These are phyloP conservation scores for Avena insularis DNA, from an alignment of 176 grass and related monocot species.

Conservation along the genomic window DNA sequence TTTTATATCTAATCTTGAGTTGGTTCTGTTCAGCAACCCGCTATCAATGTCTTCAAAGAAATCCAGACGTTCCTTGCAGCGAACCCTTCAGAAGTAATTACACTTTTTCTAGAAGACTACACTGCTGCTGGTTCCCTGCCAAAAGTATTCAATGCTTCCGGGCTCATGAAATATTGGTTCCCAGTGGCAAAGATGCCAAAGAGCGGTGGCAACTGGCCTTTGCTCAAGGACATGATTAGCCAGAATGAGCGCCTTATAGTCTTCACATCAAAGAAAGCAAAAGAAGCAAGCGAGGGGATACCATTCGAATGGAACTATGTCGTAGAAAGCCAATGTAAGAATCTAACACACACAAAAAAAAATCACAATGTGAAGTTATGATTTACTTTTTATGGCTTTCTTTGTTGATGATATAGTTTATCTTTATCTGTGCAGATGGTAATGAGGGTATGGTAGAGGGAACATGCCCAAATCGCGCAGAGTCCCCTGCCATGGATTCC, in stretches of 20 bases:
- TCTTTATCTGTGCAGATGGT: conserved; percentile 62
- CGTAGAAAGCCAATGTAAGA: conserved; percentile 87
- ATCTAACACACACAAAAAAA: not conserved
- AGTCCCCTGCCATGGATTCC: conserved; percentile 76
- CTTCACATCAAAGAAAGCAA: conserved; percentile 87
- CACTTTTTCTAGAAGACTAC: conserved; percentile 92
- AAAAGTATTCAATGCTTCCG: conserved; percentile 81
- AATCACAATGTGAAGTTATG: not conserved
- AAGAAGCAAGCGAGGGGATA: conserved; percentile 79
- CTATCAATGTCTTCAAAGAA: conserved; percentile 76
- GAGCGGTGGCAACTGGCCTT: conserved; percentile 82
- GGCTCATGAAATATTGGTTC: conserved; percentile 93
- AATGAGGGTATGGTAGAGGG: conserved; percentile 65
- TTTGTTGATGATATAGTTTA: not conserved
- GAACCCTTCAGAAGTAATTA: conserved; percentile 87
- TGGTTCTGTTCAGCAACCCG: conserved; percentile 72
- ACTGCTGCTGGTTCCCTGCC: conserved; percentile 68
- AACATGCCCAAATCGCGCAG: conserved; percentile 66
- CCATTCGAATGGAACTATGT: conserved; percentile 87
- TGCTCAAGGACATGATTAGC: conserved; percentile 87
- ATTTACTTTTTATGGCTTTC: not conserved
- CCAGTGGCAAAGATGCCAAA: conserved; percentile 80
- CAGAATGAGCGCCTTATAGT: conserved; percentile 76
- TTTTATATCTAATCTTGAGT: conserved; percentile 37
- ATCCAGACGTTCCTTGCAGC: conserved; percentile 76